Conservation (phyloP, 306 rosid species). For the Quercus alba region DNA sequence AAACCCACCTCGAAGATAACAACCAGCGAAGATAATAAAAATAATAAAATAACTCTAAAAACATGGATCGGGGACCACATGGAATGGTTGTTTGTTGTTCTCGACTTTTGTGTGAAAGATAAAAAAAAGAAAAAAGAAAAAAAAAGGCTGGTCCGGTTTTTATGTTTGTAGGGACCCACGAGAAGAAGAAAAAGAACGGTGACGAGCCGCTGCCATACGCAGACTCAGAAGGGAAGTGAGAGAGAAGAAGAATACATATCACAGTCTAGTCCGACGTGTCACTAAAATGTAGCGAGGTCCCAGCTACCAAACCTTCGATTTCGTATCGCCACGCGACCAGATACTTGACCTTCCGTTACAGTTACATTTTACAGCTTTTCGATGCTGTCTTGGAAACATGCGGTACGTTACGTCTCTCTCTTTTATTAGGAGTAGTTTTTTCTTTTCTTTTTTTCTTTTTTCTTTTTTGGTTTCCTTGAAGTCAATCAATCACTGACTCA, state of each 20-base stretch:
- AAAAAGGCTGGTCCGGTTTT: too few relatives aligned
- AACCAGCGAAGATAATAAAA: too few relatives aligned
- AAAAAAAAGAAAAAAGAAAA: too few relatives aligned
- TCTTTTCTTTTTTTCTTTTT: background rate
- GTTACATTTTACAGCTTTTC: too few relatives aligned
- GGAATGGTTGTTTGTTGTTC: too few relatives aligned
- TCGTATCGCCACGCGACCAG: slow-evolving; percentile 56
- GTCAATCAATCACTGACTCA: too few relatives aligned
- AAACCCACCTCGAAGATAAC: too few relatives aligned
- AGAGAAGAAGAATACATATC: background rate
- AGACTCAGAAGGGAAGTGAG: background rate
- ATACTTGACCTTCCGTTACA: background rate
- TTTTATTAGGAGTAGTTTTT: background rate
- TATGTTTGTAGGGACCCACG: too few relatives aligned
- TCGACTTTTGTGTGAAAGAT: too few relatives aligned
- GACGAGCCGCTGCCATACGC: slow-evolving; percentile 43
- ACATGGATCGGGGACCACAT: too few relatives aligned
- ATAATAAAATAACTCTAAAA: too few relatives aligned
- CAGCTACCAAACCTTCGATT: too few relatives aligned
- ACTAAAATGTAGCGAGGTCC: background rate
- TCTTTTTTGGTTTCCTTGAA: background rate
- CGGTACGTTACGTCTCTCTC: background rate
- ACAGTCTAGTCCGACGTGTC: slow-evolving; percentile 15
- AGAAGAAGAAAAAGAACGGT: slow-evolving; percentile 13
- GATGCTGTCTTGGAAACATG: background rate